Evolutionary conservation across 2,329 filamentous ascomycete genomes (phyloP), one percentile per base, ranked within the genome.

Genomic region (Neopestalotiopsis rosae): DNA sequence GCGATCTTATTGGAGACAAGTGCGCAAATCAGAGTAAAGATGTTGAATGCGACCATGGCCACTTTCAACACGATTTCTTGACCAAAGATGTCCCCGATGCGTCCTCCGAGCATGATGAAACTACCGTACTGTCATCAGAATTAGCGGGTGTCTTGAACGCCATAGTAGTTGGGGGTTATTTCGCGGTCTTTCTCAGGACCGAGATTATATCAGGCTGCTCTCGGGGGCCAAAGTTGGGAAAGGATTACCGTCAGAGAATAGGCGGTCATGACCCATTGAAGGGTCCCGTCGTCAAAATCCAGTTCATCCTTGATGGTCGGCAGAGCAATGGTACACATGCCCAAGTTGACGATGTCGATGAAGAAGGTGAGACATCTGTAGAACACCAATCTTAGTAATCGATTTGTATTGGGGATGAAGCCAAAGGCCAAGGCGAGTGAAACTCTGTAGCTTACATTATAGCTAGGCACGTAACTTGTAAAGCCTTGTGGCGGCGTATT

Each of bases 261-360:
- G 28, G 56, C 56, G 4, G 56, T 58, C 56, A 58, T 58, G 17
- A 58, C 56, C 56, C 56, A 58, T 30, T 58, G 56, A 30, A 58
- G 56, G 56, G 13, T 24, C n/a, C 56, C 56, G 13, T 58, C 56
- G 56, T 58, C 56, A 58, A 24, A 58, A 20, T 30, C 56, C n/a
- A 58, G 9, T 20, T 58, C 56, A n/a, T 58, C n/a, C 56, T 58
- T 58, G 20, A 58, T 58, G 20, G 56, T 58, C n/a, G 56, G 56
- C n/a, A 58, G 56, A 1, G 56, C 56, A 58, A 58, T 58, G 56
- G 56, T 58, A 20, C 56, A 58, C 56, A 58, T 58, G n/a, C 56
- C 56, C 1, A 58, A 20, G n/a, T 58, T 58, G 56, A 20, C 56
- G 28, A 58, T 58, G 20, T 58, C 56, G 56, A 58, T 14, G 20